A percentile compares a stretch with the other conserved stretches of the same genome.
These are phyloP conservation scores for Iris macrosiphon DNA, from an alignment of 106 monocot genomes.

Conservation along the genomic window DNA sequence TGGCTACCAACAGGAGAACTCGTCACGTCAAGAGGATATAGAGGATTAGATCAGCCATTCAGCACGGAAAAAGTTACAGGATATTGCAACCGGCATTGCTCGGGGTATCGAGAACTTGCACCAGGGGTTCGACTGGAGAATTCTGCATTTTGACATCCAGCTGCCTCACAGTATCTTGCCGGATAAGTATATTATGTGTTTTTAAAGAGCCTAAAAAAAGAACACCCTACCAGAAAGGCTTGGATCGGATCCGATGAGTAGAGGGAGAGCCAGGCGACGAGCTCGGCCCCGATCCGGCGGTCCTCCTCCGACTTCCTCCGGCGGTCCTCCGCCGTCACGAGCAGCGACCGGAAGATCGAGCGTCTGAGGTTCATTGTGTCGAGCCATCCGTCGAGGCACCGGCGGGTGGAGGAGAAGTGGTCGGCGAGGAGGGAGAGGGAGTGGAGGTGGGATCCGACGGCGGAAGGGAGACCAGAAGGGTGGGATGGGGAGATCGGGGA, in stretches of 20 bases:
- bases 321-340: constrained; percentile 5
- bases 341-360: constrained; percentile 34
- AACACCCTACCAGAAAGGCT: too few species aligned
- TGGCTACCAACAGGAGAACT: too few species aligned
- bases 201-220: too few species aligned
- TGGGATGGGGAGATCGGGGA: constrained; percentile 1
- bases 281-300: constrained; percentile 22
- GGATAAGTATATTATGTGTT: too few species aligned
- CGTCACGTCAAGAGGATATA: too few species aligned
- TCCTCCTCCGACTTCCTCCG: constrained; percentile 5
- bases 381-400: constrained; percentile 38
- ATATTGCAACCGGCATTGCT: too few species aligned
- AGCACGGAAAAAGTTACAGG: too few species aligned
- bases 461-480: not conserved
- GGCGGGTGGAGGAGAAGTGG: not conserved
- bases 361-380: constrained; percentile 27
- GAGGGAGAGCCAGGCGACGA: constrained; percentile 27
- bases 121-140: too few species aligned
- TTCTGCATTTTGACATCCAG: too few species aligned
- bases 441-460: constrained; percentile 9
- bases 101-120: too few species aligned
- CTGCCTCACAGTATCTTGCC: too few species aligned
- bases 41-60: too few species aligned
- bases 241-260: not conserved
- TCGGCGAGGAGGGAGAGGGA: constrained; percentile 21